A percentile compares a stretch with the other conserved stretches of the same genome.
These are phyloP conservation scores for Solanum aculeatissimum DNA, from an alignment of 305 asterid genomes.

Conservation along the genomic window DNA sequence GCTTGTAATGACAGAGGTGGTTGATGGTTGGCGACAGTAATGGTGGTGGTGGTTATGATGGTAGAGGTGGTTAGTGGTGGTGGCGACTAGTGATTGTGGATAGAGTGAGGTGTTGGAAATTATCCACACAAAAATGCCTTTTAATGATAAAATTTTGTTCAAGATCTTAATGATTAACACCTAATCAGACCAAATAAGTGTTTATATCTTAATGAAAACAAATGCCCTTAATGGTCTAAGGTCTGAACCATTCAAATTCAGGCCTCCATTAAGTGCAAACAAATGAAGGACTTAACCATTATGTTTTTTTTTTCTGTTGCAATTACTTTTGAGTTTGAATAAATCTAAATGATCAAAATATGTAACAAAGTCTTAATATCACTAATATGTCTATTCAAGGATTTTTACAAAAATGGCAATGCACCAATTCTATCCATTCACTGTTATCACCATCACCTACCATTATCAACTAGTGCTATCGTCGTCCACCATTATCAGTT, in stretches of 20 bases:
- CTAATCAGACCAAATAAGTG: background rate
- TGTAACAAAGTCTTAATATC: background rate
- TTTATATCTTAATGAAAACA: background rate
- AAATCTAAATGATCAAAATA: background rate
- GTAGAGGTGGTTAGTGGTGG: background rate
- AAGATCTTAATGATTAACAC: background rate
- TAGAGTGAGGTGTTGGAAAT: background rate
- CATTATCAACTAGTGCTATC: background rate
- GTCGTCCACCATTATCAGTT: background rate
- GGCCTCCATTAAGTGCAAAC: background rate
- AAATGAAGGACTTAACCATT: background rate
- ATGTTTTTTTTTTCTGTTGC: background rate
- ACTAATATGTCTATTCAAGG: background rate
- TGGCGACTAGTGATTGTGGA: background rate
- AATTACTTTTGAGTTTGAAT: background rate
- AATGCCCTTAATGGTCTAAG: background rate
- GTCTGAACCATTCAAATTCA: background rate
- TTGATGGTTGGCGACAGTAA: background rate
- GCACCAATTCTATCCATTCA: background rate
- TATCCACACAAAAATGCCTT: background rate
- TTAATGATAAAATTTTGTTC: background rate
- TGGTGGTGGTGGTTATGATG: background rate
- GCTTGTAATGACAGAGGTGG: background rate
- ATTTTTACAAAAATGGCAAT: background rate
- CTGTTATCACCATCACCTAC: background rate